phyloP scores from a whole-genome alignment of 2,329 filamentous ascomycete genomes.

The Thielaviopsis populi region DNA sequence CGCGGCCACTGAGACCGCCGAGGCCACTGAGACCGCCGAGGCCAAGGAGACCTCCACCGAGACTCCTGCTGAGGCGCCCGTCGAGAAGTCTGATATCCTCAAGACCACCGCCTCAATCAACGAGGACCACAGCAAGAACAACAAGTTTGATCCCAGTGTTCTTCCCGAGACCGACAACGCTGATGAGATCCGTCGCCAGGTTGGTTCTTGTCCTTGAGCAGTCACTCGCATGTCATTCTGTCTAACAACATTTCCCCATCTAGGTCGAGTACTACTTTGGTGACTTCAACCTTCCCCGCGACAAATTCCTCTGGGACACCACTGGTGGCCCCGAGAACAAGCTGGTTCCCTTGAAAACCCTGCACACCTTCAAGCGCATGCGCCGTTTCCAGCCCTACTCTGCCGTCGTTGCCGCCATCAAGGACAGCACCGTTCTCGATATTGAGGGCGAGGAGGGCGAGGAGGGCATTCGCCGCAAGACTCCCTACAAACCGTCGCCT shows the following conservation, averaged over 20 bases:
- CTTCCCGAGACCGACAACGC: constrained; percentile 62
- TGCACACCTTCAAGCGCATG: constrained; percentile 92
- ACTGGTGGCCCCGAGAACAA: constrained; percentile 70
- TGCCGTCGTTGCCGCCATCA: constrained; percentile 68
- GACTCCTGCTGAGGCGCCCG: constrained; percentile 21
- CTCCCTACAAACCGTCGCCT: constrained; percentile 44
- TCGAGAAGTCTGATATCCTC: constrained; percentile 25
- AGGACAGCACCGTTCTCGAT: constrained; percentile 57
- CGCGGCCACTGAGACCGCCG: constrained; percentile 6
- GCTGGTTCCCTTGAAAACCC: constrained; percentile 59
- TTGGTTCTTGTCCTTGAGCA: constrained; percentile 26
- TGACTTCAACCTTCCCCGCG: constrained; percentile 74
- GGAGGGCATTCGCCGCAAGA: constrained; percentile 63
- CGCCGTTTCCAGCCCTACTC: constrained; percentile 79
- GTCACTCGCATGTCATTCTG: neutral
- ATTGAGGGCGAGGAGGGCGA: constrained; percentile 58
- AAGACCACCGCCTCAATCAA: constrained; percentile 32
- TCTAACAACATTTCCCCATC: neutral
- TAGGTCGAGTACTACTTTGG: constrained; percentile 95
- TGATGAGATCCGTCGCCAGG: constrained; percentile 68
- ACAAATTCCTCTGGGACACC: constrained; percentile 71
- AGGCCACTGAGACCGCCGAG: constrained; percentile 19
- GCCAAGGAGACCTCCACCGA: constrained; percentile 15
- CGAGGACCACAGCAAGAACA: constrained; percentile 36
- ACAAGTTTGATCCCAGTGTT: constrained; percentile 55